Percentiles rank a stretch among this genome's conserved stretches.
phyloP scores from a whole-genome alignment of 495 filamentous ascomycete species.

The Aspergillus nidulans region DNA sequence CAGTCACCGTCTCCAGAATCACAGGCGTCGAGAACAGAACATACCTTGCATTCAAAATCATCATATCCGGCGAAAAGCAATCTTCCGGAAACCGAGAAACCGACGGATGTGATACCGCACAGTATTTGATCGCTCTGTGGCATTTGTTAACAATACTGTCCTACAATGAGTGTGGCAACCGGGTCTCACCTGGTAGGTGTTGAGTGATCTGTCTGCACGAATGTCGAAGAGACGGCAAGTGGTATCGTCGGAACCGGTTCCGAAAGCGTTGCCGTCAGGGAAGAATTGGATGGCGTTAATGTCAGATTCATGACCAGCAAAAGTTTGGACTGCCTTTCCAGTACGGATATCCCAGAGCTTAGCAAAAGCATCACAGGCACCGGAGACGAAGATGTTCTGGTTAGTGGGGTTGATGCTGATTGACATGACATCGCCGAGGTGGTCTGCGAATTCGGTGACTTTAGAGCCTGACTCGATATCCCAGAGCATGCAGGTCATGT shows the following conservation, averaged over 20 bases:
- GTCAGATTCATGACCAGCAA: conserved; percentile 96
- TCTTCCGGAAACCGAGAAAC: conserved; percentile 94
- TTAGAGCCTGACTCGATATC: conserved; percentile 97
- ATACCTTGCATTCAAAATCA: conserved; percentile 99
- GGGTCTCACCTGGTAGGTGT: conserved; percentile 81
- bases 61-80: conserved; percentile 97
- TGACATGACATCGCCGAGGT: conserved; percentile 98
- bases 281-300: conserved; percentile 99
- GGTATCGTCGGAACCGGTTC: conserved; percentile 96
- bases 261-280: conserved; percentile 97
- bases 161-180: not conserved
- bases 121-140: conserved; percentile 89
- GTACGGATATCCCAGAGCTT: conserved; percentile 99
- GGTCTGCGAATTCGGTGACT: conserved; percentile 97
- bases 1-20: not conserved
- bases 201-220: conserved; percentile 91
- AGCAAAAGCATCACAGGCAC: conserved; percentile 96
- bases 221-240: conserved; percentile 98
- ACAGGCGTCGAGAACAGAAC: conserved; percentile 9
- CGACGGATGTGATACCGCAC: conserved; percentile 96
- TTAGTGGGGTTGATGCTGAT: conserved; percentile 99
- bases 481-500: conserved; percentile 99
- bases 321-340: conserved; percentile 97
- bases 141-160: conserved; percentile 9
- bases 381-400: conserved; percentile 93